phyloP scores from a whole-genome alignment of 441 rosid species.

The Adansonia gregorii region DNA sequence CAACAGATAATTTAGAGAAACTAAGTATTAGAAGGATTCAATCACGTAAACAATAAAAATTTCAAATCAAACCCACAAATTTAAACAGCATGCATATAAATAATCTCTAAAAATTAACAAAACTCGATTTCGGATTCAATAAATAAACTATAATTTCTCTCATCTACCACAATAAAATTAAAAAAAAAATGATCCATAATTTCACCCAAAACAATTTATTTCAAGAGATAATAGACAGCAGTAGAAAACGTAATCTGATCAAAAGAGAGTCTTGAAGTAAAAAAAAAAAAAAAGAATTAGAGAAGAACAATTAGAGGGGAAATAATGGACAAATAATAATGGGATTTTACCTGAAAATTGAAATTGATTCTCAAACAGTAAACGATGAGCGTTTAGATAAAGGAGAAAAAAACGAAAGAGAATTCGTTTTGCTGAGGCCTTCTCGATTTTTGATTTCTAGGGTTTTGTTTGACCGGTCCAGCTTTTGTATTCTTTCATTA shows the following conservation, averaged over 20 bases:
- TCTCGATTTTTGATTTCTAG: constrained; percentile 32
- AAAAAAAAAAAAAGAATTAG: neutral
- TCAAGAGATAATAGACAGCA: neutral
- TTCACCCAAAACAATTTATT: neutral
- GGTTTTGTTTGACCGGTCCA: constrained; percentile 40
- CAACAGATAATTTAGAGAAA: neutral
- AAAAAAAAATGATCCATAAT: neutral
- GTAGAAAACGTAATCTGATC: neutral
- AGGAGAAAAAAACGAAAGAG: neutral
- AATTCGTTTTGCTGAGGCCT: neutral
- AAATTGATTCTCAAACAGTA: neutral
- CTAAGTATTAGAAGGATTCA: neutral
- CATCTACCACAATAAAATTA: neutral
- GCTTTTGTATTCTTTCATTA: neutral
- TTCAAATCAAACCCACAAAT: constrained; percentile 2
- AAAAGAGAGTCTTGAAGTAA: neutral
- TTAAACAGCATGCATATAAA: neutral
- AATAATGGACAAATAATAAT: neutral
- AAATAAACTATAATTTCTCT: constrained; percentile 1
- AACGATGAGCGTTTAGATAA: neutral
- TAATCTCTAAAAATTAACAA: neutral
- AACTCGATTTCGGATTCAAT: neutral
- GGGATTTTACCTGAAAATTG: constrained; percentile 6
- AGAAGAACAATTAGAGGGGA: neutral
- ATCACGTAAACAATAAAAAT: neutral